Conservation (phyloP, 2,329 filamentous ascomycete species). For the Celoporthe dispersa region DNA sequence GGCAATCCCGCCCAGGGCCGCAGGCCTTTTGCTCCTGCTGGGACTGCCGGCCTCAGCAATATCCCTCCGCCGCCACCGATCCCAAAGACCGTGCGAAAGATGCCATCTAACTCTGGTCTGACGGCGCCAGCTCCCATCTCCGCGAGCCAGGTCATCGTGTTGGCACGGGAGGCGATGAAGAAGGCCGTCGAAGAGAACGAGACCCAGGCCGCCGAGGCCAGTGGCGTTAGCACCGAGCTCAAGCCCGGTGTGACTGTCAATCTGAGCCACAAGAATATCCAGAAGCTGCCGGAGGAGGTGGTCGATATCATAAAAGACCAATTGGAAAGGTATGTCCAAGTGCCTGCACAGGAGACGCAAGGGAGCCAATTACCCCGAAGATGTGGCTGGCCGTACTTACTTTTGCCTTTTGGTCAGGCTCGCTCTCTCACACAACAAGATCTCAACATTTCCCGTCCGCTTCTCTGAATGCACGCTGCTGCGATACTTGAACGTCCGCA, state of each 20-base stretch:
- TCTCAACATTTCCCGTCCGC: constrained; percentile 69
- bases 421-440: constrained; percentile 79
- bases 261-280: constrained; percentile 75
- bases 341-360: constrained; percentile 12
- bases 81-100: constrained; percentile 49
- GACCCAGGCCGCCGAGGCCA: constrained; percentile 64
- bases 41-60: constrained; percentile 39
- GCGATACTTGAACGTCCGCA: constrained; percentile 79
- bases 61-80: constrained; percentile 51
- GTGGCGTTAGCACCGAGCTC: constrained; percentile 62
- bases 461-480: constrained; percentile 78
- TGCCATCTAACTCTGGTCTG: constrained; percentile 51
- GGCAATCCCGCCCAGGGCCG: constrained; percentile 43
- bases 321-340: constrained; percentile 65
- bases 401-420: constrained; percentile 55
- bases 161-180: constrained; percentile 70
- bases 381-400: constrained; percentile 31
- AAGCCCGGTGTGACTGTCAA: constrained; percentile 79
- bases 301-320: constrained; percentile 76
- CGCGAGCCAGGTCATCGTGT: constrained; percentile 65
- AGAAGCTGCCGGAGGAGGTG: constrained; percentile 72
- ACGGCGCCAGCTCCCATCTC: constrained; percentile 59
- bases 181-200: constrained; percentile 68
- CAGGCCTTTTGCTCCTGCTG: constrained; percentile 37
- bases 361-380: constrained; percentile 10